These are phyloP conservation scores for Cyberlindnera misumaiensis DNA, from an alignment of 805 yeast species.

Conservation along the genomic window DNA sequence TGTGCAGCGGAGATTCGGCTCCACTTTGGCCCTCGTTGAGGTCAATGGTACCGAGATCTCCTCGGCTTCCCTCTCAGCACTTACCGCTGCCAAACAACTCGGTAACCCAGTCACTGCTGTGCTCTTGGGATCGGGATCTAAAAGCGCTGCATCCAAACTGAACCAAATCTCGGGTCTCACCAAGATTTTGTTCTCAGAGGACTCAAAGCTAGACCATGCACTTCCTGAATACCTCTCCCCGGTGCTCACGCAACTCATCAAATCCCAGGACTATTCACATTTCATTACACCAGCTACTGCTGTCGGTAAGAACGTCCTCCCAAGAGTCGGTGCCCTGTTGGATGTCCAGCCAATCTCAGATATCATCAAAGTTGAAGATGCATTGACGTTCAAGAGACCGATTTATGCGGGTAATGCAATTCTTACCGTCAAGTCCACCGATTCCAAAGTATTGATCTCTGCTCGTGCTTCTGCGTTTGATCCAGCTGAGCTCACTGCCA, in stretches of 20 bases:
- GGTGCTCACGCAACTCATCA: constrained; percentile 38
- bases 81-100: constrained; percentile 71
- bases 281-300: constrained; percentile 80
- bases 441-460: constrained; percentile 61
- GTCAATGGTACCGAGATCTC: constrained; percentile 43
- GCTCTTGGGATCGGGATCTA: constrained; percentile 57
- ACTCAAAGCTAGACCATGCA: constrained; percentile 54
- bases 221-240: constrained; percentile 81
- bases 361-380: constrained; percentile 57
- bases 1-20: constrained; percentile 37
- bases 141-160: constrained; percentile 42
- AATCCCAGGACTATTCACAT: constrained; percentile 47
- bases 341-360: constrained; percentile 89
- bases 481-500: constrained; percentile 32
- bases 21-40: constrained; percentile 78
- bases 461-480: constrained; percentile 81
- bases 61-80: constrained; percentile 63
- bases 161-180: constrained; percentile 40
- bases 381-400: constrained; percentile 80
- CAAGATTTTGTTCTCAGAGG: constrained; percentile 46
- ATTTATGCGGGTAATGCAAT: constrained; percentile 95
- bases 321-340: constrained; percentile 78
- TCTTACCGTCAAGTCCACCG: constrained; percentile 69
- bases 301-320: constrained; percentile 79
- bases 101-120: constrained; percentile 80